Evolutionary conservation across 495 filamentous ascomycete species (phyloP), one percentile per base, ranked within the genome.

Genomic region (Lepraria neglecta): DNA sequence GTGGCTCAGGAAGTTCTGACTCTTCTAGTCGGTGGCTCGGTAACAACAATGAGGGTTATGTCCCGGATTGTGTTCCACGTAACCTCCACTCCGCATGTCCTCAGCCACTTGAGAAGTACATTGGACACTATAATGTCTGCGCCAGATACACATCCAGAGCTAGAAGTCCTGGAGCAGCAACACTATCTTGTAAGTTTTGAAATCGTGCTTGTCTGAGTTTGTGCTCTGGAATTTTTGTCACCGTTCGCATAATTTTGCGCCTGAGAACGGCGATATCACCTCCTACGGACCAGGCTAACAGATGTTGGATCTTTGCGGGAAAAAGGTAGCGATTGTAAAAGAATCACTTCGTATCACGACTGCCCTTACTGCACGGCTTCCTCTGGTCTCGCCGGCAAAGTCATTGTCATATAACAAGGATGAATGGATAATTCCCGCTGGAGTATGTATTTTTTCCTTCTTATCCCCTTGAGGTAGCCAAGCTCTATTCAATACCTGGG

Each of bases 1-100:
- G 50, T 53, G 17, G 50, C 50, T 24, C 50, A 53, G 50, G 50
- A 53, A 35, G 50, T 53, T 24, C 50, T 53, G 7, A 53, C 50
- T 28, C 19, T 53, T 6, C 19, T 53, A 7, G 50, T 53, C 15
- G 50, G 50, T 27, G 50, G 50, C 50, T 53, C 50, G 17, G 50
- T 7, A 35, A 53, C 50, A 30, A 53, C 50, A 35, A 53, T 53
- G 50, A 53, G 27, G 27, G 27, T 35, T 21, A 53, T 35, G 31
- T n/a, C 17, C 24, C 50, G 31, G 24, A 30, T 35, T 15, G 24
- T 30, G 27, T 35, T n/a, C 27, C 50, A 45, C 19, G 5, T 45
- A 3, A 45, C 6, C 43, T 15, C 43, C 3, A 17, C 43, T 19
- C 19, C 43, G 4, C 43, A 45, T 19, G 43, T 45, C 15, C 43